These are phyloP conservation scores for Parvularia atlantis DNA, from an alignment of 78 protist species.

Conservation along the genomic window DNA sequence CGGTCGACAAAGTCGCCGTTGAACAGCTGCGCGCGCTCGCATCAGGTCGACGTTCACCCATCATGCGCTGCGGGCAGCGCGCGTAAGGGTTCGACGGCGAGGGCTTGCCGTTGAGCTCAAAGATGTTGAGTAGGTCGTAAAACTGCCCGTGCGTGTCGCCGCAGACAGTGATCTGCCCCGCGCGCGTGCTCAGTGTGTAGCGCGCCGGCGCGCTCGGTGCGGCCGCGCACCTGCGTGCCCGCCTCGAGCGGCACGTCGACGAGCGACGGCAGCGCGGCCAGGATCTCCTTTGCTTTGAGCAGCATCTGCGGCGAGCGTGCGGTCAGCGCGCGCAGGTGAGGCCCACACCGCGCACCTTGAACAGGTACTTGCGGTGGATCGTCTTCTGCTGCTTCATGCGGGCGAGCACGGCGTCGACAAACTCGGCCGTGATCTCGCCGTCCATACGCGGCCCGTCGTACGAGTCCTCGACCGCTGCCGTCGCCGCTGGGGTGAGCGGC, in stretches of 20 bases:
- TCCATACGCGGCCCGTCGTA: conserved; percentile 63
- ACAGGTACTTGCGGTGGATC: conserved; percentile 42
- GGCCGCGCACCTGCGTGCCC: not conserved
- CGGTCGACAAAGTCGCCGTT: conserved; percentile 91
- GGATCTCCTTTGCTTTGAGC: conserved; percentile 23
- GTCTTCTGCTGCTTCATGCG: conserved; percentile 37
- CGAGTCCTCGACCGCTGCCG: conserved; percentile 32
- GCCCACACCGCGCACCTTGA: not conserved
- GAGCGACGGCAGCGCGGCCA: conserved; percentile 45
- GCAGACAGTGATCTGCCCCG: conserved; percentile 66
- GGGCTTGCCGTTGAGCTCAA: conserved; percentile 78
- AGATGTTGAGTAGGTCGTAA: conserved; percentile 76
- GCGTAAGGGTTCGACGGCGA: conserved; percentile 20
- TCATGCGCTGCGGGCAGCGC: not conserved
- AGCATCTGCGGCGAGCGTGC: conserved; percentile 17
- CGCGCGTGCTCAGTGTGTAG: conserved; percentile 22
- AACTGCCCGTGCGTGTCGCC: conserved; percentile 92
- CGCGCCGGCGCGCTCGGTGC: too few species aligned
- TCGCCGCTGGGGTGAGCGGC: too few species aligned
- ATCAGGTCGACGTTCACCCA: conserved; percentile 14
- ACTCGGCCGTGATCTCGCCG: conserved; percentile 49
- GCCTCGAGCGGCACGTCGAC: conserved; percentile 5
- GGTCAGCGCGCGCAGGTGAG: not conserved
- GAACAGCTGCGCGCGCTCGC: conserved; percentile 66
- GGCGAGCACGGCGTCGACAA: conserved; percentile 47